Evolutionary conservation across 2,329 filamentous ascomycete genomes (phyloP).

Genomic region (Corniculantispora saksenae): DNA sequence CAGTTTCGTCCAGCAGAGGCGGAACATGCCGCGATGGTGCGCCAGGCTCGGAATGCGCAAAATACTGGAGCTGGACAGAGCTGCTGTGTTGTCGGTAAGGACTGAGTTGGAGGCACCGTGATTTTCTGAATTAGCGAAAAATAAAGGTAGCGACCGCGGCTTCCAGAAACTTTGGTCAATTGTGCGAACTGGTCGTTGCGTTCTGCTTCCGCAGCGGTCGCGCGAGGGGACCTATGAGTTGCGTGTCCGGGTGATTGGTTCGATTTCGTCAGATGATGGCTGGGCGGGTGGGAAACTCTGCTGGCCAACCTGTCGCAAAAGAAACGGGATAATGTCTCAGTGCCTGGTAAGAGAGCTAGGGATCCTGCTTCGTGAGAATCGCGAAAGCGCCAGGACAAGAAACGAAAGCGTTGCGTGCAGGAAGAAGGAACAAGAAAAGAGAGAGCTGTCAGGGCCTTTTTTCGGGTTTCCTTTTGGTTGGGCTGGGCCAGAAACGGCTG

Average conservation of each 20-base stretch:
- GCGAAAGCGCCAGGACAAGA: not conserved
- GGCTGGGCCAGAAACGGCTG: constrained; percentile 10
- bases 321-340: not conserved
- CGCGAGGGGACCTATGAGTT: not conserved
- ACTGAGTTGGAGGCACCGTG: not conserved
- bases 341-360: not conserved
- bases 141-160: not conserved
- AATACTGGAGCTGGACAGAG: not conserved
- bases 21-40: constrained; percentile 11
- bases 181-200: not conserved
- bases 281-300: constrained; percentile 4
- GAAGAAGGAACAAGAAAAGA: not conserved
- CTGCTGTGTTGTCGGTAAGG: not conserved
- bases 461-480: constrained; percentile 9
- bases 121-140: not conserved
- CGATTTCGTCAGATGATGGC: constrained; percentile 13
- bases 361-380: not conserved
- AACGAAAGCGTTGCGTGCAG: not conserved
- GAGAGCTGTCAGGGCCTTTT: not conserved
- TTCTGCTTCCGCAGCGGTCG: not conserved
- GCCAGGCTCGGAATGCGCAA: not conserved
- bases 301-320: not conserved
- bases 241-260: constrained; percentile 2
- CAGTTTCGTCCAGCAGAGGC: not conserved
- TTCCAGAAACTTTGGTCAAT: not conserved